These are phyloP conservation scores for Dendryphion nanum DNA, from an alignment of 2,329 filamentous ascomycete species.

Conservation along the genomic window DNA sequence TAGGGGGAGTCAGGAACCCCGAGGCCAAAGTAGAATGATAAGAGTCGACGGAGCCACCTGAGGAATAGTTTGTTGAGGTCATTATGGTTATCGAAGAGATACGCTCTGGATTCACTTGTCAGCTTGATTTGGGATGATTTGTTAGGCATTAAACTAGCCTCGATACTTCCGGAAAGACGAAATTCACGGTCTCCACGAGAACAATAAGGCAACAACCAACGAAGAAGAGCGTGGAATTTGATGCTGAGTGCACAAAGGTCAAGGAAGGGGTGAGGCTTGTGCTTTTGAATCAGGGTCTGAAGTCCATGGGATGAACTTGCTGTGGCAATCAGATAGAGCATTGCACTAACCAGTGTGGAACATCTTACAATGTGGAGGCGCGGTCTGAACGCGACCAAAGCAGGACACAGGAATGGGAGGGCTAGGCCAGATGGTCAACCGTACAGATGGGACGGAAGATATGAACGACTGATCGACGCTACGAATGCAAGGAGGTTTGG, in stretches of 20 bases:
- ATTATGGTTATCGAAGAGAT: no score
- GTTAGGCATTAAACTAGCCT: no score
- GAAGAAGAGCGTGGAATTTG: conserved; percentile 3
- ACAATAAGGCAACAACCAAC: no score
- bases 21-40: conserved; percentile 18
- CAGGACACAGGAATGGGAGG: conserved; percentile 37
- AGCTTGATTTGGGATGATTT: no score
- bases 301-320: conserved; percentile 8
- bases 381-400: conserved; percentile 33
- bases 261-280: conserved; percentile 17
- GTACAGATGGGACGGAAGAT: conserved; percentile 9
- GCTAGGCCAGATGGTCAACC: conserved; percentile 12
- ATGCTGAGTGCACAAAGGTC: conserved; percentile 9
- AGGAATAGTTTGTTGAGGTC: conserved; percentile 4
- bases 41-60: conserved; percentile 16
- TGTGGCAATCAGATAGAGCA: conserved; percentile 23
- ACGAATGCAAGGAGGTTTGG: no score
- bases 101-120: no score
- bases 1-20: conserved; percentile 25
- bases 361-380: conserved; percentile 25
- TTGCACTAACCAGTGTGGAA: conserved; percentile 31
- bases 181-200: no score
- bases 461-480: background rate
- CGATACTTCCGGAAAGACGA: no score
- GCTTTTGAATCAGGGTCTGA: conserved; percentile 32